Evolutionary conservation across 192 early-diverging fungal genomes (phyloP).

Genomic region (Obelidium mucronatum): DNA sequence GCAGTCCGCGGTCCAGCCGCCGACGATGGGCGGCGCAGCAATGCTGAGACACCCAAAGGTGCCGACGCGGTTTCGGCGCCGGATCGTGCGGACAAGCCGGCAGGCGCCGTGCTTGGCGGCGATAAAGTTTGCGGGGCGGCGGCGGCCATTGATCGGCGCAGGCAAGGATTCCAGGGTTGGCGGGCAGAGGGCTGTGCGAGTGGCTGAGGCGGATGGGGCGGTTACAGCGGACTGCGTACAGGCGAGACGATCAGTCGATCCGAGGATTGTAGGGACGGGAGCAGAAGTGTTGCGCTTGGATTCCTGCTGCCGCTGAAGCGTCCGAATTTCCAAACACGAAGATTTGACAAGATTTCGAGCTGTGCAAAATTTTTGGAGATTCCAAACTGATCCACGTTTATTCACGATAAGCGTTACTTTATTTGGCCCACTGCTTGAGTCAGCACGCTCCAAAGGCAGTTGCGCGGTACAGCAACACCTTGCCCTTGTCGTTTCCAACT

Average conservation of each 20-base stretch:
- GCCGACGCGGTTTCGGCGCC: too few relatives aligned
- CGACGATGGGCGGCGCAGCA: background rate
- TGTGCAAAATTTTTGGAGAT: too few relatives aligned
- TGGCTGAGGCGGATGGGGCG: background rate
- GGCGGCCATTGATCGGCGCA: too few relatives aligned
- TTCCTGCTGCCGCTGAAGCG: background rate
- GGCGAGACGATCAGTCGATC: background rate
- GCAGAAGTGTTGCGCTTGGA: too few relatives aligned
- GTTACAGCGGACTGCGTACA: background rate
- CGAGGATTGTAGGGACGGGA: background rate
- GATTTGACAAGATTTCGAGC: background rate
- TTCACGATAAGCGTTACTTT: too few relatives aligned
- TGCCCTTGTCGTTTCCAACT: conserved; percentile 90
- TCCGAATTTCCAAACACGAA: background rate
- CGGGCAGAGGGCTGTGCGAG: background rate
- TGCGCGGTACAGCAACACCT: conserved; percentile 84
- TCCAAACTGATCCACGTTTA: too few relatives aligned
- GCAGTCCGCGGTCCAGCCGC: conserved; percentile 19
- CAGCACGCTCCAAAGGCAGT: conserved; percentile 49
- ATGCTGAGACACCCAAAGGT: background rate
- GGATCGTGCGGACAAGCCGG: too few relatives aligned
- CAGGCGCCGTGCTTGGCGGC: too few relatives aligned
- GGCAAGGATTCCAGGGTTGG: background rate
- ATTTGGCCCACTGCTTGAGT: background rate
- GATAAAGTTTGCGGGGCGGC: too few relatives aligned